phyloP scores from a whole-genome alignment of 805 yeast genomes.

The Clavispora santaluciae region DNA sequence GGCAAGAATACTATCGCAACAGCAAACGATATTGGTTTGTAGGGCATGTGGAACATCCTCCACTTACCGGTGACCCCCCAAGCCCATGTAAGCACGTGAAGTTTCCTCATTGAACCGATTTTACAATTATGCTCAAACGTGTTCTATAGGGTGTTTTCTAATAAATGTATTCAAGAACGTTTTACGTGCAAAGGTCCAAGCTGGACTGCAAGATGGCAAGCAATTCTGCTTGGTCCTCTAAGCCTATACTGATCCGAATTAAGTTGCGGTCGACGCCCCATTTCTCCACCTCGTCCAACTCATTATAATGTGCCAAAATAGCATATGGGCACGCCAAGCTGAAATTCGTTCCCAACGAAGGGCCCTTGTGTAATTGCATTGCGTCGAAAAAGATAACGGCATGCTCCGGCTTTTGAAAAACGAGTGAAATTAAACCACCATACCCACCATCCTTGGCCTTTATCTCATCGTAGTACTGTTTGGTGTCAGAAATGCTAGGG shows the following conservation, averaged over 20 bases:
- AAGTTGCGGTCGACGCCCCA: conserved; percentile 81
- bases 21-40: conserved; percentile 56
- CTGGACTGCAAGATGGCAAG: conserved; percentile 12
- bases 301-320: conserved; percentile 77
- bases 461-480: conserved; percentile 63
- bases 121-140: conserved; percentile 2
- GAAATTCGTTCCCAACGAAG: conserved; percentile 86
- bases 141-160: neutral
- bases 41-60: conserved; percentile 48
- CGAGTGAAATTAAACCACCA: conserved; percentile 78
- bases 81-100: conserved; percentile 36
- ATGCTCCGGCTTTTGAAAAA: conserved; percentile 57
- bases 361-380: conserved; percentile 74
- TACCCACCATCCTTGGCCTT: conserved; percentile 75
- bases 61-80: conserved; percentile 46
- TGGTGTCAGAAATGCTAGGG: conserved; percentile 57
- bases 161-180: neutral
- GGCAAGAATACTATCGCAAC: conserved; percentile 49
- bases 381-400: conserved; percentile 75
- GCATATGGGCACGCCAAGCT: conserved; percentile 89
- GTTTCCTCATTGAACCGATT: conserved; percentile 5
- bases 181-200: conserved; percentile 8
- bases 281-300: conserved; percentile 69
- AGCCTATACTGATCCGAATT: conserved; percentile 79
- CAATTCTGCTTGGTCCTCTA: conserved; percentile 66